These are phyloP conservation scores for Podaxis sp. DNA, from an alignment of 768 basidiomycete species.

Conservation along the genomic window DNA sequence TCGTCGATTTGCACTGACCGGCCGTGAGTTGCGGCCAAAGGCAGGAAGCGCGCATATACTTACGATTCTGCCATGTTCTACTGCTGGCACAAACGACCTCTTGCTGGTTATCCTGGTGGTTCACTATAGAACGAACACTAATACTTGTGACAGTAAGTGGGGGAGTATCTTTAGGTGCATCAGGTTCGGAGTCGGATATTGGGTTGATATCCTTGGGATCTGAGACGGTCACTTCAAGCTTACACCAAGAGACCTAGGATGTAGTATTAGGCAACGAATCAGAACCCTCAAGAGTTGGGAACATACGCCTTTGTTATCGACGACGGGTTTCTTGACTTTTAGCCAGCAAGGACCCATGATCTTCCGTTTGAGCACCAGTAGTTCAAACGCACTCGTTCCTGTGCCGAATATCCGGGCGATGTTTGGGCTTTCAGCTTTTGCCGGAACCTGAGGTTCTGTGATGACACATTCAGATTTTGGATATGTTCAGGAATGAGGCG, in stretches of 20 bases:
- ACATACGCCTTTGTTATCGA: constrained; percentile 81
- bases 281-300: not conserved
- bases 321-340: constrained; percentile 69
- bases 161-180: constrained; percentile 77
- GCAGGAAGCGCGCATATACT: constrained; percentile 19
- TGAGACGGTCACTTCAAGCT: constrained; percentile 80
- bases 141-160: constrained; percentile 91
- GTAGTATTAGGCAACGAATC: constrained; percentile 5
- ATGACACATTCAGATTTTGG: constrained; percentile 5
- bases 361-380: constrained; percentile 91
- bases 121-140: constrained; percentile 86
- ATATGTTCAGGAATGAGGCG: not conserved
- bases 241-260: constrained; percentile 91
- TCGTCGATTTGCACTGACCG: constrained; percentile 85
- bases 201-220: constrained; percentile 90
- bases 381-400: constrained; percentile 89
- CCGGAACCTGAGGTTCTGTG: constrained; percentile 73
- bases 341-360: constrained; percentile 99
- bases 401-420: constrained; percentile 90
- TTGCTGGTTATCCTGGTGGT: constrained; percentile 91
- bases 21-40: not conserved
- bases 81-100: constrained; percentile 87
- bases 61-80: constrained; percentile 76
- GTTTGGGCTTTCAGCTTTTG: constrained; percentile 74
- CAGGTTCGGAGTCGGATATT: constrained; percentile 67